A percentile compares a stretch with the other conserved stretches of the same genome.
Evolutionary conservation across 768 basidiomycete species (phyloP).

Genomic region (Tylopilus vinaceipallidus): DNA sequence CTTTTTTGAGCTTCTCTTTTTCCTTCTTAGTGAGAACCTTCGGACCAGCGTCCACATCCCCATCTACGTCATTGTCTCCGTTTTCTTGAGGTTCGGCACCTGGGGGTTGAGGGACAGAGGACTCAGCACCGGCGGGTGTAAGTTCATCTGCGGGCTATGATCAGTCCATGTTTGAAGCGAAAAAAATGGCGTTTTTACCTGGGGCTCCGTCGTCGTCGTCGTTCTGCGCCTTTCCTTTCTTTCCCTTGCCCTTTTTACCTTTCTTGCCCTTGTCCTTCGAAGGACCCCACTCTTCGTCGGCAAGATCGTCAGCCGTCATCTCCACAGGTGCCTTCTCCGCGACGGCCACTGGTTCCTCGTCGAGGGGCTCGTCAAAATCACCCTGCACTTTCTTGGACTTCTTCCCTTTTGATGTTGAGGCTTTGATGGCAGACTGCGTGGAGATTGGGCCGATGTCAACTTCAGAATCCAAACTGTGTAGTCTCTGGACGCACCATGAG

Average conservation of each 20-base stretch:
- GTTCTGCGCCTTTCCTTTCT: constrained; percentile 20
- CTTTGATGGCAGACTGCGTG: constrained; percentile 61
- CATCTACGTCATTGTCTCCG: constrained; percentile 46
- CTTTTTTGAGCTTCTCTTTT: constrained; percentile 97
- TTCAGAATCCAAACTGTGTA: not conserved
- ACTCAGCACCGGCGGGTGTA: constrained; percentile 24
- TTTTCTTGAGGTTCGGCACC: constrained; percentile 34
- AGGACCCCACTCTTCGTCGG: constrained; percentile 73
- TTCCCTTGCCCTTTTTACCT: constrained; percentile 21
- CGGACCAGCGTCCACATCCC: constrained; percentile 49
- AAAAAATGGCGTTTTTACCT: constrained; percentile 10
- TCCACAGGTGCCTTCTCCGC: constrained; percentile 44
- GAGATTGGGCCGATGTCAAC: not conserved
- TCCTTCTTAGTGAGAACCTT: constrained; percentile 90
- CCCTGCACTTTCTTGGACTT: constrained; percentile 38
- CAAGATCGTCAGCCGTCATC: constrained; percentile 68
- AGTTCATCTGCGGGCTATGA: constrained; percentile 17
- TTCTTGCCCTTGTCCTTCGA: constrained; percentile 23
- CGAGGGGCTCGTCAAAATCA: constrained; percentile 31
- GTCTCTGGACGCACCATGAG: constrained; percentile 58
- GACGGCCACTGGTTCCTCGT: constrained; percentile 22
- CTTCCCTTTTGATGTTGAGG: constrained; percentile 47
- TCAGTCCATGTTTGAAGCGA: not conserved
- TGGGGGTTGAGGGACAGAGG: constrained; percentile 26
- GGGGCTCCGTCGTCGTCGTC: constrained; percentile 9